Conservation (phyloP, 257 asterid genomes). For the Marsdenia floribunda region DNA sequence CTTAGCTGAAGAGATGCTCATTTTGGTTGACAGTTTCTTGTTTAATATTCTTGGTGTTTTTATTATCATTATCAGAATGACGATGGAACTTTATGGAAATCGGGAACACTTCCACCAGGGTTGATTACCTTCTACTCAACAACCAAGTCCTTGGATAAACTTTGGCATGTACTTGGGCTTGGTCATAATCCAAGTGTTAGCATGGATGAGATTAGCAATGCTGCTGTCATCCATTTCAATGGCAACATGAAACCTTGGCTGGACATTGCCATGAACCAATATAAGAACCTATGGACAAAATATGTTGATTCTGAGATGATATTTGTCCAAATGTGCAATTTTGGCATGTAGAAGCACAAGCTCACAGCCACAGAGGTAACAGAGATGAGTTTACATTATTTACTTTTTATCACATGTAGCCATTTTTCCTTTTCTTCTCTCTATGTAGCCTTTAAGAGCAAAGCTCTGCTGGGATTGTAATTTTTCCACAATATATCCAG, state of each 20-base stretch:
- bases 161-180: slow-evolving; percentile 92
- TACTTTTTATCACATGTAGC: slow-evolving; percentile 21
- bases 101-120: slow-evolving; percentile 87
- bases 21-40: neutral
- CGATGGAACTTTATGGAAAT: slow-evolving; percentile 71
- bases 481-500: slow-evolving; percentile 22
- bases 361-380: slow-evolving; percentile 22
- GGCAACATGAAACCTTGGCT: slow-evolving; percentile 99
- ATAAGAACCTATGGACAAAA: slow-evolving; percentile 92
- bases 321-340: slow-evolving; percentile 95
- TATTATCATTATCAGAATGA: slow-evolving; percentile 50
- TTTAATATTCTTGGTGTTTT: neutral
- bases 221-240: slow-evolving; percentile 90
- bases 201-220: slow-evolving; percentile 82
- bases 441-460: slow-evolving; percentile 32
- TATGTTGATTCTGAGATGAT: slow-evolving; percentile 89
- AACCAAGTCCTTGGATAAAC: slow-evolving; percentile 82
- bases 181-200: slow-evolving; percentile 94
- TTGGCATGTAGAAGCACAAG: slow-evolving; percentile 63
- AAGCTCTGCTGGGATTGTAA: slow-evolving; percentile 35
- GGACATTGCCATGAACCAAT: slow-evolving; percentile 90
- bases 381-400: slow-evolving; percentile 17
- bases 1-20: neutral
- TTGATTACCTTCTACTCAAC: slow-evolving; percentile 68
- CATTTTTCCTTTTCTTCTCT: slow-evolving; percentile 19